Evolutionary conservation across 2,329 filamentous ascomycete genomes (phyloP), one percentile per base, ranked within the genome.

Genomic region (Diaporthe sp.): DNA sequence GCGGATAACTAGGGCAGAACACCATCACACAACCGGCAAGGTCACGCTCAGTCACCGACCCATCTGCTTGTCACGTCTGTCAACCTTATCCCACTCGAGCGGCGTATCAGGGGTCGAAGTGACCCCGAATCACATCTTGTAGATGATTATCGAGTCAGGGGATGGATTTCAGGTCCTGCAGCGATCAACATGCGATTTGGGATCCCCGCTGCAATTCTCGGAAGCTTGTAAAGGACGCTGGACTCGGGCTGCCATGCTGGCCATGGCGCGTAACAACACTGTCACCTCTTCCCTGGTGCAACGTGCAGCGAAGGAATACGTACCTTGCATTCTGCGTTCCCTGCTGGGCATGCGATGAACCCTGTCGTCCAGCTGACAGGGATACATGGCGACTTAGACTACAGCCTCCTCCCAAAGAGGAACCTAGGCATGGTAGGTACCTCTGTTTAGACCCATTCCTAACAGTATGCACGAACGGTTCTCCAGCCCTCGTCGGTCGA

Each of bases 351-450:
- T 51, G 47, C 58, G 47, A 55, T 25, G 51, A 76, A 75, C 78
- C 78, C 58, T 77, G 78, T 74, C 53, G 71, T 75, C 73, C 78
- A 79, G 78, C 78, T 79, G 78, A 78, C 79, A 79, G 75, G 77
- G 77, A 76, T 75, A 47, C 70, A 58, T 30, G 65, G 59, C 73
- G 56, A 73, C 71, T 66, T 75, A 76, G 76, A 78, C 74, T 77
- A 78, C 77, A 77, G 77, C 77, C 76, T 78, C 78, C 75, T 75
- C 76, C 76, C 72, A 61, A 71, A 70, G 63, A 66, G 72, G 69
- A 66, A 73, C 71, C 56, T 73, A 74, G 56, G 69, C 65, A 63
- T 59, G 73, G 75, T 70, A 74, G 58, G 72, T 73, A 74, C 75
- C 70, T 71, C 42, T 51, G 61, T 47, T 47, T 72, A 73, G 71